phyloP scores from a whole-genome alignment of 768 basidiomycete genomes.

The Hygrophoropsis aurantiaca region DNA sequence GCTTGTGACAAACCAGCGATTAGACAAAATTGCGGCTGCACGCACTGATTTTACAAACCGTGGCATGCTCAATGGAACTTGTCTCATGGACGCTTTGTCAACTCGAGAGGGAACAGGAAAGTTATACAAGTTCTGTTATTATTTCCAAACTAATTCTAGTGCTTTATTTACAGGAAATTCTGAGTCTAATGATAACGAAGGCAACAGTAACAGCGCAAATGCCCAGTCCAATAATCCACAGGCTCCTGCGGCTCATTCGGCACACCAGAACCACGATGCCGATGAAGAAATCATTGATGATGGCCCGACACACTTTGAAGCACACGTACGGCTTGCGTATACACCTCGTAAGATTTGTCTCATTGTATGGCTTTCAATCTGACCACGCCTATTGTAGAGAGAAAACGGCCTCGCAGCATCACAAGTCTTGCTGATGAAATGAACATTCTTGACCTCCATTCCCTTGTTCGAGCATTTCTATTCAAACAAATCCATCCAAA shows the following conservation, averaged over 20 bases:
- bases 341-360: not conserved
- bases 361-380: not conserved
- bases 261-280: too few relatives aligned
- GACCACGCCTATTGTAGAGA: not conserved
- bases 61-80: constrained; percentile 2
- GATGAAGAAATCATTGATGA: too few relatives aligned
- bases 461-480: not conserved
- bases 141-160: too few relatives aligned
- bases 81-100: too few relatives aligned
- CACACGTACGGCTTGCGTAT: not conserved
- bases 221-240: too few relatives aligned
- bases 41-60: constrained; percentile 1
- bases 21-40: constrained; percentile 28
- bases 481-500: constrained; percentile 1
- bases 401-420: not conserved
- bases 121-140: too few relatives aligned
- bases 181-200: too few relatives aligned
- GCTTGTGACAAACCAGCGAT: constrained; percentile 19
- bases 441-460: not conserved
- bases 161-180: too few relatives aligned
- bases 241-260: too few relatives aligned
- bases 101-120: too few relatives aligned
- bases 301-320: too few relatives aligned
- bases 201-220: too few relatives aligned
- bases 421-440: not conserved